Base-by-base conservation (phyloP, 495 filamentous ascomycete species). In the Podospora anserina region DNA sequence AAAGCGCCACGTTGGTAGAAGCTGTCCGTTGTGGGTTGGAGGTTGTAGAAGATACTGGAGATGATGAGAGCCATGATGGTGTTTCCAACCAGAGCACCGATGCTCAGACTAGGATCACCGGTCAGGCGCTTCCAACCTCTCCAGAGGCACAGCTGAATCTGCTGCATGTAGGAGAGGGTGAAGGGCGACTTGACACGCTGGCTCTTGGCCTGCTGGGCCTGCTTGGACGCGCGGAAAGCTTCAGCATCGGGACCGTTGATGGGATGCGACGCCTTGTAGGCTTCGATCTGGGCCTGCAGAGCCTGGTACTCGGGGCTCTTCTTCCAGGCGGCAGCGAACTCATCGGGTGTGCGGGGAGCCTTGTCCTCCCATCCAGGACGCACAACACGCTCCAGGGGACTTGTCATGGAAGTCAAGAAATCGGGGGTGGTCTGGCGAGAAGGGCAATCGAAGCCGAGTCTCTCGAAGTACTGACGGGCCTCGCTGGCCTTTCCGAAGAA, bases 1-100 rank as follows among this genome's bases (percentile, higher is more conserved):
- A 97, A 79, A 58, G 90, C 90, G n/a, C 90, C 92, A 20, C 91
- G 86, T 66, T 85, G 83, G 81, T 88, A 97, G 80, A 96, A 94
- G 76, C 86, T 90, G 32, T 75, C 73, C 0, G 92, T 91, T 16
- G 82, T 82, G 3, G 80, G 73, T 19, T 82, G 74, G 9, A 95
- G 75, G 70, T 96, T 89, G 79, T 88, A 94, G 80, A 96, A 97
- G 57, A 97, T 87, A 71, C 86, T 90, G 20, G 89, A 85, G 72
- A 96, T 86, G 75, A 97, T 89, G 26, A 97, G 79, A 18, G 91
- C 83, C 86, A 94, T 89, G 72, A 85, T 74, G 64, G 84, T 82
- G 73, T 96, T 95, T 32, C 89, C 91, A 70, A 96, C 83, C 13
- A 95, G 80, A 27, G 86, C 80, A 5, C 87, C 85, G 30, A 96